These are phyloP conservation scores for Aspergillus pseudonomiae DNA, from an alignment of 2,329 filamentous ascomycete genomes.

Conservation along the genomic window DNA sequence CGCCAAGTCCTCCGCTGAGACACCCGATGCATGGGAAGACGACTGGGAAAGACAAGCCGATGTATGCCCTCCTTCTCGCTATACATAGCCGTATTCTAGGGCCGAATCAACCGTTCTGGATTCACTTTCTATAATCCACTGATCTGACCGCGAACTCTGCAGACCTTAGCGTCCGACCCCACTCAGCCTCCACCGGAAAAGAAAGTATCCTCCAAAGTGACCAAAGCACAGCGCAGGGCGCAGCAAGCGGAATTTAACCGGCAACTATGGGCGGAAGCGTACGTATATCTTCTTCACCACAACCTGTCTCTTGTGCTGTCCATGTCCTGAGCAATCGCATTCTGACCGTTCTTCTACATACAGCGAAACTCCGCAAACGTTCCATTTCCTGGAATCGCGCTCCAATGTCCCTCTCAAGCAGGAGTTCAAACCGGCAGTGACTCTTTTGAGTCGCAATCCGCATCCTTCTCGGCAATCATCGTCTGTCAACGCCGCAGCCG, in stretches of 20 bases:
- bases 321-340: not conserved
- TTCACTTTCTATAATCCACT: not conserved
- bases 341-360: conserved; percentile 12
- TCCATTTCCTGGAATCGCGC: conserved; percentile 73
- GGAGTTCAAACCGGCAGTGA: conserved; percentile 80
- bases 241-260: conserved; percentile 82
- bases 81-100: not conserved
- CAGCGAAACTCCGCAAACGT: conserved; percentile 74
- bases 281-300: conserved; percentile 28
- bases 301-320: not conserved
- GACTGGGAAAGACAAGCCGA: conserved; percentile 86
- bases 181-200: conserved; percentile 45
- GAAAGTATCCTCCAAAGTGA: conserved; percentile 58
- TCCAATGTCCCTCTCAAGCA: conserved; percentile 66
- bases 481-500: conserved; percentile 42
- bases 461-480: conserved; percentile 62
- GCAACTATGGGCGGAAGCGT: conserved; percentile 89
- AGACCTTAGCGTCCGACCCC: conserved; percentile 45
- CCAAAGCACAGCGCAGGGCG: conserved; percentile 75
- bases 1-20: conserved; percentile 51
- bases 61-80: conserved; percentile 44
- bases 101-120: not conserved
- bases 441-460: conserved; percentile 76
- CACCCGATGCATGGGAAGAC: conserved; percentile 86
- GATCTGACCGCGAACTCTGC: conserved; percentile 13